Evolutionary conservation across 139 green algal genomes (phyloP).

Genomic region (Auxenochlorella pyrenoidosa): DNA sequence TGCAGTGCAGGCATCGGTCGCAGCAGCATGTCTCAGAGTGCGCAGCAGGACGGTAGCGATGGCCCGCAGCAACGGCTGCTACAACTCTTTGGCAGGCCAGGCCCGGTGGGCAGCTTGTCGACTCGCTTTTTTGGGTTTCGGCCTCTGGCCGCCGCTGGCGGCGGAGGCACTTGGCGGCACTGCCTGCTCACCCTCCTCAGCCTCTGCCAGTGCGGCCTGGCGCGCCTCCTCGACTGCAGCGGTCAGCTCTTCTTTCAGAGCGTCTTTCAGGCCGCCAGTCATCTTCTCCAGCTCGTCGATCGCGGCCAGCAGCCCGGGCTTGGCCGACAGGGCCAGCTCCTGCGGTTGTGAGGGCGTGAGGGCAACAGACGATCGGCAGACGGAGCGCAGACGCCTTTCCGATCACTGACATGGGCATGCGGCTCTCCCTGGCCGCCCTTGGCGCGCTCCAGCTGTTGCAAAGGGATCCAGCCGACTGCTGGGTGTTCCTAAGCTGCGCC

Average conservation of each 20-base stretch:
- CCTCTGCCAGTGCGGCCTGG: constrained; percentile 25
- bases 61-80: no score
- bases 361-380: background rate
- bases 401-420: background rate
- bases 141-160: background rate
- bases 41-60: no score
- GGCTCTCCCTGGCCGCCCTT: background rate
- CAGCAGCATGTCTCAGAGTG: no score
- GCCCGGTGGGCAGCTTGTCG: no score
- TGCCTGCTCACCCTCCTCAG: constrained; percentile 9
- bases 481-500: no score
- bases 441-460: no score
- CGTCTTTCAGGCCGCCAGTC: constrained; percentile 42
- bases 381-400: no score
- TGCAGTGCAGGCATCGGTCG: background rate
- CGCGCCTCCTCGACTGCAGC: constrained; percentile 26
- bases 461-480: background rate
- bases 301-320: constrained; percentile 37
- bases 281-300: constrained; percentile 69
- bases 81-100: no score
- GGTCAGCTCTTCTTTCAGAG: constrained; percentile 34
- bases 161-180: background rate
- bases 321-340: constrained; percentile 46
- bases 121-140: no score
- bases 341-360: constrained; percentile 15